These are phyloP conservation scores for Fusarium coicis DNA, from an alignment of 2,329 filamentous ascomycete genomes.

Conservation along the genomic window DNA sequence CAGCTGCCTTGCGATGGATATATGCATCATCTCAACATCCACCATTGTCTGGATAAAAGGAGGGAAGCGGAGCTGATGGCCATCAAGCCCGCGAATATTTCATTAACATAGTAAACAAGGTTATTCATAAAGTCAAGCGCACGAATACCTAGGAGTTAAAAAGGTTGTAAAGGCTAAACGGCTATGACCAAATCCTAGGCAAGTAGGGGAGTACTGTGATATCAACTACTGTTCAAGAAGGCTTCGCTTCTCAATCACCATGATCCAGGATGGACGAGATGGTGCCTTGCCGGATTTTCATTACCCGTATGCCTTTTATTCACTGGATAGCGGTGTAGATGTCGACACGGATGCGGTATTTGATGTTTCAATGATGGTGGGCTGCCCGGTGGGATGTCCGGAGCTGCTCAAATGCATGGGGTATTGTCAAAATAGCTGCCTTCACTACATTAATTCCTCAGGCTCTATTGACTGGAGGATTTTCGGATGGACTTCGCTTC, in stretches of 20 bases:
- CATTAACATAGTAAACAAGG: neutral
- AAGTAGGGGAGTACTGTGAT: neutral
- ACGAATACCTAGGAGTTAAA: neutral
- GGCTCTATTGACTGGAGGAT: neutral
- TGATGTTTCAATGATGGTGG: neutral
- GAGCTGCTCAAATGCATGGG: neutral
- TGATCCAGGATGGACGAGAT: neutral
- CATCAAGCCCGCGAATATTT: neutral
- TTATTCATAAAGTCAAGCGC: neutral
- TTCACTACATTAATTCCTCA: neutral
- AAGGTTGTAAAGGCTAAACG: neutral
- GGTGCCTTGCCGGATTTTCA: rapidly evolving
- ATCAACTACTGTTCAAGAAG: neutral
- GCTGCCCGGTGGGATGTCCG: neutral
- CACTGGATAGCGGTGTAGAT: neutral
- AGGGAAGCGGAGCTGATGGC: neutral
- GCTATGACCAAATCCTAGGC: neutral
- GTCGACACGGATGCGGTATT: neutral
- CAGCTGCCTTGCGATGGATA: neutral
- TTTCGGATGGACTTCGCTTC: neutral
- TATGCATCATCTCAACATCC: neutral
- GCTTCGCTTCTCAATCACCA: neutral
- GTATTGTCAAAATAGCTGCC: neutral
- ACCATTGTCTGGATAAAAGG: neutral
- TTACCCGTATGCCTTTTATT: neutral